Percentiles rank a stretch among this genome's conserved stretches.
Conservation (phyloP, 2,329 filamentous ascomycete species). For the Clarireedia homoeocarpa region DNA sequence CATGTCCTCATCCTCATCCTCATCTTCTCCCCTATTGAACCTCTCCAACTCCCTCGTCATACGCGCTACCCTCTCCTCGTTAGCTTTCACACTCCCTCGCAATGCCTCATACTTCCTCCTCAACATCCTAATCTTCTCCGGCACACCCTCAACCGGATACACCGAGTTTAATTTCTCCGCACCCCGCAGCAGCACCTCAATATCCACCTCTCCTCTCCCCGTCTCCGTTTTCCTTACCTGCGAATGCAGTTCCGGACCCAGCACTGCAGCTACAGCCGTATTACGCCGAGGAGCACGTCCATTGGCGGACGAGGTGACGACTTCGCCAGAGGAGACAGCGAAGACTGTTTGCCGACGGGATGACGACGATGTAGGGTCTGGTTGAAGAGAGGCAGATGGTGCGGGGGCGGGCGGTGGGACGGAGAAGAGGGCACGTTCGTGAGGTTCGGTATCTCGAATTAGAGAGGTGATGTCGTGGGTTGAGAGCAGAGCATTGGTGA, state of each 20-base stretch:
- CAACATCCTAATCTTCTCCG: slow-evolving; percentile 66
- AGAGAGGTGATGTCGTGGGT: slow-evolving; percentile 88
- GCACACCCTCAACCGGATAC: slow-evolving; percentile 73
- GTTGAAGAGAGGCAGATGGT: slow-evolving; percentile 31
- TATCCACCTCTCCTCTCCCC: slow-evolving; percentile 66
- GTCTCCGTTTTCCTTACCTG: slow-evolving; percentile 54
- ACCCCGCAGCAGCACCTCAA: slow-evolving; percentile 75
- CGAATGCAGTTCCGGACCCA: slow-evolving; percentile 81
- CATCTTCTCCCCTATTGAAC: slow-evolving; percentile 59
- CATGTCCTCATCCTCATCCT: slow-evolving; percentile 39
- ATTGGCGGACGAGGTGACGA: slow-evolving; percentile 45
- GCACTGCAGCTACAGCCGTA: slow-evolving; percentile 81
- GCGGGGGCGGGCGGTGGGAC: slow-evolving; percentile 54
- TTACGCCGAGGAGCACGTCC: slow-evolving; percentile 53
- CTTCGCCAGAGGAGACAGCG: slow-evolving; percentile 52
- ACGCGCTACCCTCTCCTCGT: slow-evolving; percentile 71
- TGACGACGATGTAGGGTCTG: slow-evolving; percentile 32
- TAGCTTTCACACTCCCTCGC: slow-evolving; percentile 65
- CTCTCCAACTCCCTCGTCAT: slow-evolving; percentile 66
- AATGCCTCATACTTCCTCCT: slow-evolving; percentile 65
- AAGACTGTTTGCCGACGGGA: slow-evolving; percentile 55
- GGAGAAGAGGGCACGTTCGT: slow-evolving; percentile 92
- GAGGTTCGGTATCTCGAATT: slow-evolving; percentile 89
- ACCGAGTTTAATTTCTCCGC: slow-evolving; percentile 87
- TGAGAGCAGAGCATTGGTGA: slow-evolving; percentile 85